Evolutionary conservation across 2,329 filamentous ascomycete genomes (phyloP).

Genomic region (Neofusicoccum ribis): DNA sequence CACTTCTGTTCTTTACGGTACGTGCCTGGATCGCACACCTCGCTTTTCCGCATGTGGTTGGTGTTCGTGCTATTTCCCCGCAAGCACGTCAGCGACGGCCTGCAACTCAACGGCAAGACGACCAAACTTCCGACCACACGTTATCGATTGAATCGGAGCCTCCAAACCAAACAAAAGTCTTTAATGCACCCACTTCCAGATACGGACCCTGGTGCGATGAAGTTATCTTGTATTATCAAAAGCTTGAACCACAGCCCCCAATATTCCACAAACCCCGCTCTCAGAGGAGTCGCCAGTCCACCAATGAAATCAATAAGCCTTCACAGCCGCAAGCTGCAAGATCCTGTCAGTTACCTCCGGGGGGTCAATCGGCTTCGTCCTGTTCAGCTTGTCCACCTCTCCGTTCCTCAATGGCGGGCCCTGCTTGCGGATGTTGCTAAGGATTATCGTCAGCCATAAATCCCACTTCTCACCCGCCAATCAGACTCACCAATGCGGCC

Average conservation of each 20-base stretch:
- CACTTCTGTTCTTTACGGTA: background rate
- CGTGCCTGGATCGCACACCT: background rate
- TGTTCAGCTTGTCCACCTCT: background rate
- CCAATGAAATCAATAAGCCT: background rate
- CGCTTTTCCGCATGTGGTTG: background rate
- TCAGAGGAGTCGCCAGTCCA: background rate
- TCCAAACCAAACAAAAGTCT: too few species aligned
- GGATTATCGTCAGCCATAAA: background rate
- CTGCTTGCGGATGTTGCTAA: conserved; percentile 3
- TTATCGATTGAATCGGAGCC: too few species aligned
- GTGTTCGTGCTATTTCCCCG: conserved; percentile 13
- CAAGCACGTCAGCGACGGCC: conserved; percentile 14
- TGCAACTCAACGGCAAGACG: background rate
- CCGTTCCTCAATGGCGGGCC: conserved; percentile 3
- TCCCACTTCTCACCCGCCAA: background rate
- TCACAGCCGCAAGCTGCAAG: background rate
- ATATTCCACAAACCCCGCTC: background rate
- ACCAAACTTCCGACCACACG: background rate
- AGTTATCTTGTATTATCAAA: background rate
- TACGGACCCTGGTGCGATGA: background rate
- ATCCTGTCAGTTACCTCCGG: conserved; percentile 1
- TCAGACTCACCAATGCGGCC: conserved; percentile 14
- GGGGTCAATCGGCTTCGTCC: background rate
- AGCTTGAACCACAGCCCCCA: background rate
- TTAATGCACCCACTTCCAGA: too few species aligned